phyloP scores from a whole-genome alignment of 2,329 filamentous ascomycete genomes.

The Aspergillus melleus region DNA sequence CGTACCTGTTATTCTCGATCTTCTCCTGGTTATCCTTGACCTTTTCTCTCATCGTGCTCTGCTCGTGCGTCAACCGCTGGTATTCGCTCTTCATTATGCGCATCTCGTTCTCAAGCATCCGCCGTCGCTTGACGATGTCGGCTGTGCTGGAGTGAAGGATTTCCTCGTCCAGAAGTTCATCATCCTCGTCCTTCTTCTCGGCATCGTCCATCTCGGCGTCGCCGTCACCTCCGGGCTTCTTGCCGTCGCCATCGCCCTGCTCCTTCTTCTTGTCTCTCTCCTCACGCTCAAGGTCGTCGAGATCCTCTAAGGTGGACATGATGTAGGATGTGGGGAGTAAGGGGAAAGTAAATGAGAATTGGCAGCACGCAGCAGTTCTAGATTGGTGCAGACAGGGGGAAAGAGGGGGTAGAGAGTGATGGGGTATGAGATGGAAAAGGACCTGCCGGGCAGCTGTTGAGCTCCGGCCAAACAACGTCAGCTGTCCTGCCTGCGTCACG shows the following conservation, averaged over 20 bases:
- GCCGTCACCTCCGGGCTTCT: constrained; percentile 60
- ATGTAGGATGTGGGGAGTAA: constrained; percentile 2
- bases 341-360: not conserved
- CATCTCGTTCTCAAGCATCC: constrained; percentile 94
- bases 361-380: not conserved
- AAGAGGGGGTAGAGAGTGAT: constrained; percentile 12
- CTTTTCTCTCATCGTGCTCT: constrained; percentile 93
- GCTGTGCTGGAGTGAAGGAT: constrained; percentile 89
- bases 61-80: constrained; percentile 91
- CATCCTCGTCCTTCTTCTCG: constrained; percentile 64
- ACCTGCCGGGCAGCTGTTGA: constrained; percentile 23
- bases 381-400: constrained; percentile 10
- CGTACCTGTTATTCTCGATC: constrained; percentile 95
- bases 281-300: constrained; percentile 82
- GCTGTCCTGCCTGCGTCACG: constrained; percentile 30
- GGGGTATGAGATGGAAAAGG: constrained; percentile 10
- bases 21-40: constrained; percentile 99
- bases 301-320: constrained; percentile 91
- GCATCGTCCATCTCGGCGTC: constrained; percentile 93
- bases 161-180: constrained; percentile 87
- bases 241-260: constrained; percentile 56
- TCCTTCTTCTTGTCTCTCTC: constrained; percentile 71
- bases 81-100: constrained; percentile 98
- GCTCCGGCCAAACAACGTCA: constrained; percentile 40
- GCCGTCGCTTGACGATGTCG: constrained; percentile 88